Base-by-base conservation (phyloP, 306 rosid species). In the Corylus americana region DNA sequence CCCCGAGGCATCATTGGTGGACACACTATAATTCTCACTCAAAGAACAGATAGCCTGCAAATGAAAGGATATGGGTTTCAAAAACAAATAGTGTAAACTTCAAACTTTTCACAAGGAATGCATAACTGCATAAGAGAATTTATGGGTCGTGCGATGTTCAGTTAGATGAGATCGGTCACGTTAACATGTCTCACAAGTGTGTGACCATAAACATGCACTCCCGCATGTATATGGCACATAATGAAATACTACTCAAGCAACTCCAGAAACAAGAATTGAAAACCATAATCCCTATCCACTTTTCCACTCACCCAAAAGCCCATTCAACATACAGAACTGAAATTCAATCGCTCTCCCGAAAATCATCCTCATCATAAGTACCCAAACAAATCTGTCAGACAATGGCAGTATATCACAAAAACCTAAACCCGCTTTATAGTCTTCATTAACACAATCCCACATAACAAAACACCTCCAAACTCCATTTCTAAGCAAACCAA, bases 21-120 rank as follows among this genome's bases (percentile, higher is more conserved):
- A 55, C 73, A 45, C 73, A 17, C 76, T 53, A 44, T 74, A 84
- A 80, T 81, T 81, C 83, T 84, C 92, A 31, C 45, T 37, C 73
- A 75, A 74, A 42, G 90, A 67, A 20, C 77, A 79, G 77, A 77
- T 64, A 70, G 86, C 86, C 97, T 90, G 85, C 75, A 76, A 69
- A 78, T 70, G 71, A 70, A 53, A 84, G 70, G 7, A 61, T 51
- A 75, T 4, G 17, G 29, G 62, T 70, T 49, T 74, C 63, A 78
- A 66, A 78, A 57, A 45, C 55, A 81, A 11, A 20, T 42, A 42
- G 27, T 12, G 54, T 18, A 70, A 29, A 77, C 45, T 42, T 59
- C n/a, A 14, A 37, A 64, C 25, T 37, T 16, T 37, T 64, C 22
- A 64, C n/a, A 64, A 29, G 37, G 49, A 17, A 35, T 37, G 17